Percentiles rank a stretch among this genome's conserved stretches.
Evolutionary conservation across 768 basidiomycete genomes (phyloP).

Genomic region (Naganishia vaughanmartiniae): DNA sequence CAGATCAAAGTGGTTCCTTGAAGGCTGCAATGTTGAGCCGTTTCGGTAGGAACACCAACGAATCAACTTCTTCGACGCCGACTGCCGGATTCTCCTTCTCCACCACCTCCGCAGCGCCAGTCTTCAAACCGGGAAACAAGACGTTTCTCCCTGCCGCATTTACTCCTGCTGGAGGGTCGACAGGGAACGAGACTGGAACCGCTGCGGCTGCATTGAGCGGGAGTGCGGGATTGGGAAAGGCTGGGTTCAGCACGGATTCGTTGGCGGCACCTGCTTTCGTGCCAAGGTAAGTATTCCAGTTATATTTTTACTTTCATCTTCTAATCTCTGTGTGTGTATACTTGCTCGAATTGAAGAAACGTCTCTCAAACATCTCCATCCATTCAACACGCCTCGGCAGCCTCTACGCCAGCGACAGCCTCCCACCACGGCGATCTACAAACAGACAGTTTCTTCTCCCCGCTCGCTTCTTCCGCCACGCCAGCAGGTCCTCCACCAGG

Average conservation of each 20-base stretch:
- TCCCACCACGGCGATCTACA: conserved; percentile 17
- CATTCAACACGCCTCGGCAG: neutral
- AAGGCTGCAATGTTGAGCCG: neutral
- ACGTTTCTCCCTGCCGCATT: neutral
- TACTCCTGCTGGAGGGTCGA: neutral
- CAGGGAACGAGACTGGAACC: neutral
- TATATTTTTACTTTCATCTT: neutral
- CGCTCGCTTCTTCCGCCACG: neutral
- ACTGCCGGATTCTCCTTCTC: conserved; percentile 9
- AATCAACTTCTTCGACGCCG: conserved; percentile 8
- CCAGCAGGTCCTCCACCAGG: conserved; percentile 6
- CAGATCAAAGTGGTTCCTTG: neutral
- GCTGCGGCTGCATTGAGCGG: neutral
- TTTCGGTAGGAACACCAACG: neutral
- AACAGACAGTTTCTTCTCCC: conserved; percentile 23
- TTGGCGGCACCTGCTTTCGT: conserved; percentile 26
- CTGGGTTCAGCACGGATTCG: conserved; percentile 23
- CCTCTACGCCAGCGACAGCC: neutral
- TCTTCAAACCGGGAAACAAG: conserved; percentile 26
- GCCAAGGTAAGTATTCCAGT: conserved; percentile 8
- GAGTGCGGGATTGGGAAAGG: neutral
- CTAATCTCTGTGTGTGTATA: neutral
- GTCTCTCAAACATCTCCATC: conserved; percentile 5
- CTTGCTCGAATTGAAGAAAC: neutral
- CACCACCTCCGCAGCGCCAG: conserved; percentile 16